Conservation (phyloP, 106 monocot genomes). For the Hemerocallis citrina region DNA sequence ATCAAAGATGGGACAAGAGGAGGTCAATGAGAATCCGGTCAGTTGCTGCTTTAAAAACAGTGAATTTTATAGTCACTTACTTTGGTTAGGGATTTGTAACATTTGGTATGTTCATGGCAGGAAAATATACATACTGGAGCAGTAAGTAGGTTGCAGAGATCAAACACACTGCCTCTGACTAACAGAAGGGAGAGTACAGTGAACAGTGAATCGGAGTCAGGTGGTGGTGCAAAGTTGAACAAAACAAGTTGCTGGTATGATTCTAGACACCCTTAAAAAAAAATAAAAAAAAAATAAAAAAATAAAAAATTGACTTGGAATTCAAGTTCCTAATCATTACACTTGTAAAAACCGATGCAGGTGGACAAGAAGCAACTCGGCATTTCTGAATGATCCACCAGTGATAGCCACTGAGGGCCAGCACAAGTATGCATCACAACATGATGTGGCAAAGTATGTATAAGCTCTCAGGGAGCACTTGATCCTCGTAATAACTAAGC, state of each 20-base stretch:
- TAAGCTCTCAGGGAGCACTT: too few species aligned
- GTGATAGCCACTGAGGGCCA: conserved; percentile 29
- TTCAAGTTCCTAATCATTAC: not conserved
- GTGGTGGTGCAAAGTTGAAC: not conserved
- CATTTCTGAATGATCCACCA: conserved; percentile 43
- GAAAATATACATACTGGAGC: conserved; percentile 14
- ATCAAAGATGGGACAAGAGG: conserved; percentile 25
- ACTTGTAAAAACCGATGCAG: conserved; percentile 2
- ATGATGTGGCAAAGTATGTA: conserved; percentile 2
- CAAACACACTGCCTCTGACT: conserved; percentile 25
- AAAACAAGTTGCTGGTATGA: not conserved
- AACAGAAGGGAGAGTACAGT: conserved; percentile 9
- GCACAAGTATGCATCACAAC: conserved; percentile 34
- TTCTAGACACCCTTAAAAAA: too few species aligned
- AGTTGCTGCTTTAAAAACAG: not conserved
- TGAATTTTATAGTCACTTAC: not conserved
- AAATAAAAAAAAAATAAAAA: not conserved
- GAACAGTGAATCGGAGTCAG: not conserved
- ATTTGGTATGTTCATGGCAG: not conserved
- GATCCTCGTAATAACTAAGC: too few species aligned
- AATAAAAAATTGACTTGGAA: not conserved
- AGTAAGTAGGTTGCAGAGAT: conserved; percentile 16
- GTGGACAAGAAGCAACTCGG: conserved; percentile 35
- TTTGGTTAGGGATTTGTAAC: not conserved
- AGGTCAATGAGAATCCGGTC: conserved; percentile 22